A percentile compares a stretch with the other conserved stretches of the same genome.
Evolutionary conservation across 305 asterid genomes (phyloP).

Genomic region (Fraxinus sp.): DNA sequence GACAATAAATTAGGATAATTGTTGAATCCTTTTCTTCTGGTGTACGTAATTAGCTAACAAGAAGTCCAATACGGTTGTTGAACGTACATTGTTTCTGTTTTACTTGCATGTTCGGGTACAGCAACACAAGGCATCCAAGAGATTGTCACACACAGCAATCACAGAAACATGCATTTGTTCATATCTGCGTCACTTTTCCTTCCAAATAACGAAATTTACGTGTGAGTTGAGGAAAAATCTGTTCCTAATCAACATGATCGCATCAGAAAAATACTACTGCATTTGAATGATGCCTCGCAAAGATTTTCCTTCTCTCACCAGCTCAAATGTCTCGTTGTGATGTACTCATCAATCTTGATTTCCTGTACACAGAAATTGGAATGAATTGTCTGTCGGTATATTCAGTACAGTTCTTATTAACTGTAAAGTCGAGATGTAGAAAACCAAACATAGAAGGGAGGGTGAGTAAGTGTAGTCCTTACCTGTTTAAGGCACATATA

Average conservation of each 20-base stretch:
- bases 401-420: not conserved
- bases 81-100: not conserved
- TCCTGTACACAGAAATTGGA: conserved; percentile 46
- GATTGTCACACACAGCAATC: not conserved
- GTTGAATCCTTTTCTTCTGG: not conserved
- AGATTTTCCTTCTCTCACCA: conserved; percentile 68
- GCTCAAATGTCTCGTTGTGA: conserved; percentile 70
- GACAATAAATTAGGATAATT: not conserved
- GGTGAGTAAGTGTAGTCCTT: not conserved
- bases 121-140: not conserved
- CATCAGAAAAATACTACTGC: conserved; percentile 29
- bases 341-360: conserved; percentile 66
- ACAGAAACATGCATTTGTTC: not conserved
- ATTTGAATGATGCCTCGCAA: conserved; percentile 81
- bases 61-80: not conserved
- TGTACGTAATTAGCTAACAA: not conserved
- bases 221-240: not conserved
- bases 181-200: not conserved
- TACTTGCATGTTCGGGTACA: not conserved
- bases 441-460: not conserved
- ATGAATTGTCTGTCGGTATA: not conserved
- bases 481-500: conserved; percentile 76
- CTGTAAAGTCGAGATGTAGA: not conserved
- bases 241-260: not conserved
- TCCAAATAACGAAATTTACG: not conserved